Evolutionary conservation across 768 basidiomycete species (phyloP).

Genomic region (Rhizopogon roseolus): DNA sequence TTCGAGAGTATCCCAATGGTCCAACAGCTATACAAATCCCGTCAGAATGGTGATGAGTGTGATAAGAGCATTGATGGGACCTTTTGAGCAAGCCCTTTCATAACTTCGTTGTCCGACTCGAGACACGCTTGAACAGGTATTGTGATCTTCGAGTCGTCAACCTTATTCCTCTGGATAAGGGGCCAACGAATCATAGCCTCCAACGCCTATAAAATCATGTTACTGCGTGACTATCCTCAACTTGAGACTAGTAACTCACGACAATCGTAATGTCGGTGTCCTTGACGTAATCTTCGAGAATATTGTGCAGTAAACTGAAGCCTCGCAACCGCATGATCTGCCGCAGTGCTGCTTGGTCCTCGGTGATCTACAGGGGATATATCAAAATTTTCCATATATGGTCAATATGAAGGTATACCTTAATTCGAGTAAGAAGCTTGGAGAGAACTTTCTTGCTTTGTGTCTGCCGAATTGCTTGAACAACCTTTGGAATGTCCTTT

Average conservation of each 20-base stretch:
- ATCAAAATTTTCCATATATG: not conserved
- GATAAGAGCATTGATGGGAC: slow-evolving; percentile 32
- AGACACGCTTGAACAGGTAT: slow-evolving; percentile 53
- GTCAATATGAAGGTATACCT: slow-evolving; percentile 38
- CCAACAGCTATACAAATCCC: slow-evolving; percentile 51
- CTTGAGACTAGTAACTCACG: slow-evolving; percentile 38
- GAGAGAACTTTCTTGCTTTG: slow-evolving; percentile 74
- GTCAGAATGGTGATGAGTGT: not conserved
- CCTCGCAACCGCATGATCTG: slow-evolving; percentile 92
- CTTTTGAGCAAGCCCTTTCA: slow-evolving; percentile 58
- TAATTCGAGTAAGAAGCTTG: slow-evolving; percentile 82
- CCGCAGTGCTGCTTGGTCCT: slow-evolving; percentile 70
- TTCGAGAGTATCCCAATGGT: slow-evolving; percentile 75
- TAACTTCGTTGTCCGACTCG: slow-evolving; percentile 48
- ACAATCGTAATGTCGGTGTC: slow-evolving; percentile 69
- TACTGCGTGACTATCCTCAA: not conserved
- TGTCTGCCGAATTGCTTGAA: slow-evolving; percentile 88
- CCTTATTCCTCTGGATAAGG: slow-evolving; percentile 81
- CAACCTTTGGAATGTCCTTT: slow-evolving; percentile 85
- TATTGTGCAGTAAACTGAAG: slow-evolving; percentile 85
- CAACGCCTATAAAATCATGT: slow-evolving; percentile 39
- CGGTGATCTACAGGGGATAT: slow-evolving; percentile 60
- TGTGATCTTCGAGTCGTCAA: slow-evolving; percentile 77
- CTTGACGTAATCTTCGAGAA: slow-evolving; percentile 69
- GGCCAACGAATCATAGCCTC: slow-evolving; percentile 77